Evolutionary conservation across 352 stramenopile species (phyloP).

Genomic region (Phytophthora cactorum): DNA sequence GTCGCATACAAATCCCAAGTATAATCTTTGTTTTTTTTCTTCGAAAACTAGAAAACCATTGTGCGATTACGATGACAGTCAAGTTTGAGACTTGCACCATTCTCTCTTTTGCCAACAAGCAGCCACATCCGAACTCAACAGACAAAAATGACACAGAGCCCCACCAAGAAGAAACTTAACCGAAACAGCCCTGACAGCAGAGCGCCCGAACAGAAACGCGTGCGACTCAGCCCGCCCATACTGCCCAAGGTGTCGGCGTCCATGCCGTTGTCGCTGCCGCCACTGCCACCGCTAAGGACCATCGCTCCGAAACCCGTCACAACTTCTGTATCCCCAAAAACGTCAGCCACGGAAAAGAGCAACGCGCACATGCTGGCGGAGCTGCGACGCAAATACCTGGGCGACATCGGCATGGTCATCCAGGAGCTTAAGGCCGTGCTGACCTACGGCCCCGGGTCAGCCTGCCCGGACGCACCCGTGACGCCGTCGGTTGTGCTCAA

Average conservation of each 20-base stretch:
- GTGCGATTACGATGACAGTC: background rate
- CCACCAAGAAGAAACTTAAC: slow-evolving; percentile 16
- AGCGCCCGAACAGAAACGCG: slow-evolving; percentile 25
- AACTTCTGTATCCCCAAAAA: background rate
- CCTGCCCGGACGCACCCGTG: slow-evolving; percentile 22
- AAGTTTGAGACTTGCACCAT: background rate
- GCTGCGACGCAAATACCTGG: slow-evolving; percentile 34
- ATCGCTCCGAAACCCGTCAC: background rate
- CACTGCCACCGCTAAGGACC: slow-evolving; percentile 20
- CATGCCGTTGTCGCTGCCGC: slow-evolving; percentile 10
- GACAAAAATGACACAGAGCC: slow-evolving; percentile 17
- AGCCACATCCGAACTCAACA: background rate
- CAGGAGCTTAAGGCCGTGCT: slow-evolving; percentile 42
- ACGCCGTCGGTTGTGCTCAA: slow-evolving; percentile 31
- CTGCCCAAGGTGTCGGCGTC: slow-evolving; percentile 6
- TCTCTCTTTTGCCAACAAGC: background rate
- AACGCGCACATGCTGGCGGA: slow-evolving; percentile 31
- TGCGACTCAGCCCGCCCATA: slow-evolving; percentile 31
- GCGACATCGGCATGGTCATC: slow-evolving; percentile 40
- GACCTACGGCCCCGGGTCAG: slow-evolving; percentile 30
- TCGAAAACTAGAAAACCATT: background rate
- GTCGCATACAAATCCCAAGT: background rate
- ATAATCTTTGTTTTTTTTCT: background rate
- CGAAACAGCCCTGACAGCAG: slow-evolving; percentile 3
- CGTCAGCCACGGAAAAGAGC: slow-evolving; percentile 2